Conservation (phyloP, 352 stramenopile species). For the Globisporangium rhizosaccharum region DNA sequence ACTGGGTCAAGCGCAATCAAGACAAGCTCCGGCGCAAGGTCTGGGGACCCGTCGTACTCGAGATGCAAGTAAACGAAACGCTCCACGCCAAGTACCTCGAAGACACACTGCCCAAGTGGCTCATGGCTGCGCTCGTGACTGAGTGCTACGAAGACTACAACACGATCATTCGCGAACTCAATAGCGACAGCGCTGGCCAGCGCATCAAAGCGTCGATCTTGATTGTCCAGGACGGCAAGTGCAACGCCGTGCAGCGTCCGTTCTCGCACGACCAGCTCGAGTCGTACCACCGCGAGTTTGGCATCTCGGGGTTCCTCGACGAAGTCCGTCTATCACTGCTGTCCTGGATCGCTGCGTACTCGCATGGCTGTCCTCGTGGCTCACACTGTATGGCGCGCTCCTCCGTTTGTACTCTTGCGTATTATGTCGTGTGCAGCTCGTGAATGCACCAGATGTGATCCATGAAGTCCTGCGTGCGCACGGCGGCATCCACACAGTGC, state of each 20-base stretch:
- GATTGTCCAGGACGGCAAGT: conserved; percentile 57
- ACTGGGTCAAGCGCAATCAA: conserved; percentile 75
- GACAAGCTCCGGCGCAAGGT: conserved; percentile 67
- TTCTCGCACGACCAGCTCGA: conserved; percentile 58
- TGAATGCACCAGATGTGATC: conserved; percentile 78
- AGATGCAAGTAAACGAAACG: conserved; percentile 79
- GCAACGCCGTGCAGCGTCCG: conserved; percentile 42
- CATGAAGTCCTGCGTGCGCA: conserved; percentile 69
- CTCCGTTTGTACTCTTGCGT: not conserved
- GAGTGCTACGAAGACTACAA: conserved; percentile 84
- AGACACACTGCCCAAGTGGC: conserved; percentile 76
- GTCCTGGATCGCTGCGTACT: not conserved
- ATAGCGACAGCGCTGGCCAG: conserved; percentile 33
- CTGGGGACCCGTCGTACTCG: conserved; percentile 74
- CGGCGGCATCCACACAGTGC: conserved; percentile 70
- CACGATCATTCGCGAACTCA: conserved; percentile 63
- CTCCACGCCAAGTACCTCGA: conserved; percentile 84
- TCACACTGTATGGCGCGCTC: not conserved
- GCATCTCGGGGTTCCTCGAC: conserved; percentile 73
- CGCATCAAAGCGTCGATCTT: conserved; percentile 64
- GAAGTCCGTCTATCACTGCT: conserved; percentile 30
- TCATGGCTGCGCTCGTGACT: conserved; percentile 64
- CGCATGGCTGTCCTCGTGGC: not conserved
- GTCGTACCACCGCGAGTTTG: conserved; percentile 40
- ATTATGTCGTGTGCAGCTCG: conserved; percentile 26